Evolutionary conservation across 257 asterid species (phyloP).

Genomic region (Solanum pennellii): DNA sequence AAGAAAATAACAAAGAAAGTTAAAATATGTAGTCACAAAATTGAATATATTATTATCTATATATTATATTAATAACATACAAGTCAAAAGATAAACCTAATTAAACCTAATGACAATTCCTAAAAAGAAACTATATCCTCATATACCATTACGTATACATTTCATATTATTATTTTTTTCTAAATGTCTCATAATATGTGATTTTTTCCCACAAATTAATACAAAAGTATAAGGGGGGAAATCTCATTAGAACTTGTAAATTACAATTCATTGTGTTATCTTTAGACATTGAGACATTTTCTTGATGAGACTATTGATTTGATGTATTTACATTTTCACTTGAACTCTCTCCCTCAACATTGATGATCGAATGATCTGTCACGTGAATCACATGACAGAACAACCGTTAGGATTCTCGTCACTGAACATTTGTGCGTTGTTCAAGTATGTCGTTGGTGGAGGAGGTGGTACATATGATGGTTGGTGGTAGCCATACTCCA

Average conservation of each 20-base stretch:
- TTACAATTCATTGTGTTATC: neutral
- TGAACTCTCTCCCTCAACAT: neutral
- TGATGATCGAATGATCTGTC: neutral
- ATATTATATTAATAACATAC: neutral
- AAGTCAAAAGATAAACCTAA: conserved; percentile 8
- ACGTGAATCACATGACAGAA: conserved; percentile 45
- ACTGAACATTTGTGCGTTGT: conserved; percentile 45
- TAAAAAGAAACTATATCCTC: conserved; percentile 2
- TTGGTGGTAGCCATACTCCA: conserved; percentile 20
- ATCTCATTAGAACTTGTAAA: neutral
- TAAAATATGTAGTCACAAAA: conserved; percentile 3
- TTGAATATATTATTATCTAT: neutral
- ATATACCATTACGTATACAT: neutral
- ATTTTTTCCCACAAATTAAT: neutral
- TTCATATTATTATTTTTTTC: neutral
- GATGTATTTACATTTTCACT: conserved; percentile 26
- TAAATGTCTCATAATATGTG: neutral
- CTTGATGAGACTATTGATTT: neutral
- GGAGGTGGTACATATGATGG: conserved; percentile 44
- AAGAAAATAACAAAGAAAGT: neutral
- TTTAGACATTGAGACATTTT: neutral
- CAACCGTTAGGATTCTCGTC: conserved; percentile 91
- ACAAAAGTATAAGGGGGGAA: neutral
- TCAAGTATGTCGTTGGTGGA: conserved; percentile 8
- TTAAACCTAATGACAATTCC: neutral